phyloP scores from a whole-genome alignment of 2,329 filamentous ascomycete genomes.

The Dactylellina haptotyla region DNA sequence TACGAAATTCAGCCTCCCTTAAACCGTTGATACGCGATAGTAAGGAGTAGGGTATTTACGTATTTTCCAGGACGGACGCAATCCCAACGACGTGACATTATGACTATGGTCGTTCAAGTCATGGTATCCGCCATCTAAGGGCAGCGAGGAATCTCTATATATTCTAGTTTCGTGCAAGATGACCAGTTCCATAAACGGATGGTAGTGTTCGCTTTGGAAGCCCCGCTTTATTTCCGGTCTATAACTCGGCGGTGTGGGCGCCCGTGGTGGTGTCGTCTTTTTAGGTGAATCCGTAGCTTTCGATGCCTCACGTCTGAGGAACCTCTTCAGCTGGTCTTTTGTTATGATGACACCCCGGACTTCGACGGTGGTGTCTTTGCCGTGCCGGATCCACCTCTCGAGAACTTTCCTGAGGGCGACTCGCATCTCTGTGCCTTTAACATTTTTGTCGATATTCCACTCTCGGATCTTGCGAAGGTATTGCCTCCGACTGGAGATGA shows the following conservation, averaged over 20 bases:
- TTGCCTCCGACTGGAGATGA: background rate
- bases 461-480: slow-evolving; percentile 8
- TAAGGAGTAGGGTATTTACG: background rate
- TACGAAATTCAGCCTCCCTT: background rate
- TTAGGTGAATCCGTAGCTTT: background rate
- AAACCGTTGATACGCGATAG: background rate
- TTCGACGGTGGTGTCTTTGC: slow-evolving; percentile 5
- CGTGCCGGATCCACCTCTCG: background rate
- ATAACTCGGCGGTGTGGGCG: too few species aligned
- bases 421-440: slow-evolving; percentile 5
- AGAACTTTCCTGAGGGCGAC: slow-evolving; percentile 11
- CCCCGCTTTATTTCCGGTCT: background rate
- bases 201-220: too few species aligned
- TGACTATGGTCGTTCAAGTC: background rate
- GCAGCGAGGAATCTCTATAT: background rate
- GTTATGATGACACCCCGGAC: slow-evolving; percentile 10
- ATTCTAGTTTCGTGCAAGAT: background rate
- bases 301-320: background rate
- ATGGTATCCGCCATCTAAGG: background rate
- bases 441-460: slow-evolving; percentile 15
- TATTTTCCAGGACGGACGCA: slow-evolving; percentile 7
- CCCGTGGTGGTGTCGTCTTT: background rate
- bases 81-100: background rate
- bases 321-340: slow-evolving; percentile 1
- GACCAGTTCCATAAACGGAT: too few species aligned